These are phyloP conservation scores for Cladophialophora immunda DNA, from an alignment of 2,329 filamentous ascomycete species.

Conservation along the genomic window DNA sequence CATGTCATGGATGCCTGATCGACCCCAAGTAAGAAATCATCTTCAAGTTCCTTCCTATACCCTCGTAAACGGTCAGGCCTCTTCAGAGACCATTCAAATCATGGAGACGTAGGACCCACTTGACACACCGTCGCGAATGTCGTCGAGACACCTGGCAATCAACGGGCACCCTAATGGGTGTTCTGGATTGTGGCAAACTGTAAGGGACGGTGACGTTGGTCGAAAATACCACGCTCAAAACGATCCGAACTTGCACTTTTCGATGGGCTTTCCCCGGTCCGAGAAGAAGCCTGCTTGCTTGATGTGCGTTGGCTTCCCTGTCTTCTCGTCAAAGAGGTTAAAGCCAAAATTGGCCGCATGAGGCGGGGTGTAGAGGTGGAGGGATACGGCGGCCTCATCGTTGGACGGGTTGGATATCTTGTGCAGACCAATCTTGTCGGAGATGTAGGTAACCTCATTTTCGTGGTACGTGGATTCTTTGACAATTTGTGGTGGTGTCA, in stretches of 20 bases:
- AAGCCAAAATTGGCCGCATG: slow-evolving; percentile 86
- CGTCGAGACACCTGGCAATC: not conserved
- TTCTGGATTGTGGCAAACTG: not conserved
- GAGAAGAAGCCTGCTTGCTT: slow-evolving; percentile 78
- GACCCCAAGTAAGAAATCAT: slow-evolving; percentile 4
- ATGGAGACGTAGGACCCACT: not conserved
- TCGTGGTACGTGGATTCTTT: slow-evolving; percentile 73
- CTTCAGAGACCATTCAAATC: not conserved
- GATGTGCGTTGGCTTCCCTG: slow-evolving; percentile 76
- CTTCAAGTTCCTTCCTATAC: not conserved
- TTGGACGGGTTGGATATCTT: slow-evolving; percentile 76
- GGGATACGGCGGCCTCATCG: slow-evolving; percentile 77
- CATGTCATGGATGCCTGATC: slow-evolving; percentile 17
- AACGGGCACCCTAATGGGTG: not conserved
- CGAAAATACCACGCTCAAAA: slow-evolving; percentile 15
- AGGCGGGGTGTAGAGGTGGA: slow-evolving; percentile 89
- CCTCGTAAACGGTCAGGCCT: not conserved
- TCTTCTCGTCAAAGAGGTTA: slow-evolving; percentile 79
- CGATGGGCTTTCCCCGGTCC: slow-evolving; percentile 50
- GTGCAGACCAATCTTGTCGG: slow-evolving; percentile 85
- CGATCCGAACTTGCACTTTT: slow-evolving; percentile 41
- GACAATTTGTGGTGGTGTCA: slow-evolving; percentile 68
- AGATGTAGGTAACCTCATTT: slow-evolving; percentile 88
- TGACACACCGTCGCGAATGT: not conserved
- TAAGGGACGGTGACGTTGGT: not conserved